Evolutionary conservation across 1,284 basidiomycete species (phyloP).

Genomic region (Cryptococcus hybrid): DNA sequence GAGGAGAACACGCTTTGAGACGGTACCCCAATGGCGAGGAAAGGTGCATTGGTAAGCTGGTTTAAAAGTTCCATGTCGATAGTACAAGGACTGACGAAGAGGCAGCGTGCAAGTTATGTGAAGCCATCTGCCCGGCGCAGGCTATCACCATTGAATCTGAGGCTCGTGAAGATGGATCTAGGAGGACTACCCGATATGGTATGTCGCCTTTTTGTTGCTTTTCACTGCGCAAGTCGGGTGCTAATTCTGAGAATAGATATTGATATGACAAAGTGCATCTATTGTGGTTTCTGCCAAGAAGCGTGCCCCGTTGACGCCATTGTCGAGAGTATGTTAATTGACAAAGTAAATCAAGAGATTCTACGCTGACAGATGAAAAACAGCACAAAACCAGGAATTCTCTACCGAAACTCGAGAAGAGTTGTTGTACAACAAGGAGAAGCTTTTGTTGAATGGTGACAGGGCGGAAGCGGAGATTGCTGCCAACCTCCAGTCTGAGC

Average conservation of each 20-base stretch:
- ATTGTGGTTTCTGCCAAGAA: conserved; percentile 98
- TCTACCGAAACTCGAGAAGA: conserved; percentile 98
- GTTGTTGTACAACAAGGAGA: conserved; percentile 97
- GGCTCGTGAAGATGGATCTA: conserved; percentile 89
- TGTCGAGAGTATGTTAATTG: conserved; percentile 79
- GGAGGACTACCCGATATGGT: conserved; percentile 96
- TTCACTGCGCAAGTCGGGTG: not conserved
- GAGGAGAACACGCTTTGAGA: conserved; percentile 97
- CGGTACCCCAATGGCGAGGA: conserved; percentile 98
- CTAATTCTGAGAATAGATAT: conserved; percentile 63
- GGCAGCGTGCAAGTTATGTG: conserved; percentile 97
- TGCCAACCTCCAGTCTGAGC: conserved; percentile 74
- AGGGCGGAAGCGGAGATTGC: conserved; percentile 94
- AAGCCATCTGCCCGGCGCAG: conserved; percentile 98
- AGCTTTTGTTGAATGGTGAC: conserved; percentile 93
- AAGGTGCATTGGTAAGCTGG: conserved; percentile 83
- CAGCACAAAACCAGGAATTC: conserved; percentile 94
- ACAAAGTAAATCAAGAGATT: not conserved
- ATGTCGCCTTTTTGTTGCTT: conserved; percentile 14
- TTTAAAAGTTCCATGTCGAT: not conserved
- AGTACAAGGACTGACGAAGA: not conserved
- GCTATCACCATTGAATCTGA: conserved; percentile 99
- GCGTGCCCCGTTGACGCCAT: conserved; percentile 99
- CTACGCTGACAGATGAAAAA: conserved; percentile 1
- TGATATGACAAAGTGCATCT: conserved; percentile 91